Evolutionary conservation across 805 yeast species (phyloP).

Genomic region (Candida mattraensis): DNA sequence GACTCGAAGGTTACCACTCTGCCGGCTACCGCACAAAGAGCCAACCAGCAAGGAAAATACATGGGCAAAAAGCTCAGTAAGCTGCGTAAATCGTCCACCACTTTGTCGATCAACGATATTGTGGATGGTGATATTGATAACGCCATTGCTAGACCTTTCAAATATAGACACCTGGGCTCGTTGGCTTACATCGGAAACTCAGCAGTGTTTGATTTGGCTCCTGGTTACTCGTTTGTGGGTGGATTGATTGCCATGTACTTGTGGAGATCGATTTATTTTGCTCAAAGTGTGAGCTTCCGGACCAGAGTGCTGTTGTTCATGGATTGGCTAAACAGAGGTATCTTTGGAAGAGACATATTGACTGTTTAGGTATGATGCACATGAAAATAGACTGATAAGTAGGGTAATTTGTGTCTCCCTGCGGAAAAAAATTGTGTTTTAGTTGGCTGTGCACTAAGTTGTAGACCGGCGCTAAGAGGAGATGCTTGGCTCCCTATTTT

Average conservation of each 20-base stretch:
- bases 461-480: no score
- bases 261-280: slow-evolving; percentile 71
- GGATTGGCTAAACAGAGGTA: slow-evolving; percentile 68
- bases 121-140: slow-evolving; percentile 57
- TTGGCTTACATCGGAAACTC: slow-evolving; percentile 69
- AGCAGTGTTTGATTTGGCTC: slow-evolving; percentile 67
- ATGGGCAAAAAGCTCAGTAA: slow-evolving; percentile 59
- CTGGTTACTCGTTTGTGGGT: slow-evolving; percentile 60
- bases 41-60: slow-evolving; percentile 69
- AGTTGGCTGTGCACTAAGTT: no score
- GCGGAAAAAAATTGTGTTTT: no score
- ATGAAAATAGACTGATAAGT: no score
- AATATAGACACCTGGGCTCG: slow-evolving; percentile 63
- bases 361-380: no score
- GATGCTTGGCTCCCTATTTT: no score
- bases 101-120: slow-evolving; percentile 44
- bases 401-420: no score
- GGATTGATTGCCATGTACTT: slow-evolving; percentile 70
- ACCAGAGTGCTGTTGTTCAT: slow-evolving; percentile 61
- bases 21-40: slow-evolving; percentile 77
- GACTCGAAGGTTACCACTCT: slow-evolving; percentile 64
- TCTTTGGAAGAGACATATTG: slow-evolving; percentile 50
- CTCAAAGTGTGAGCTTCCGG: slow-evolving; percentile 64
- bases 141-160: slow-evolving; percentile 56
- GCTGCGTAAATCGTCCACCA: slow-evolving; percentile 46